Evolutionary conservation across 352 stramenopile species (phyloP).

Genomic region (Pythium brassicae): DNA sequence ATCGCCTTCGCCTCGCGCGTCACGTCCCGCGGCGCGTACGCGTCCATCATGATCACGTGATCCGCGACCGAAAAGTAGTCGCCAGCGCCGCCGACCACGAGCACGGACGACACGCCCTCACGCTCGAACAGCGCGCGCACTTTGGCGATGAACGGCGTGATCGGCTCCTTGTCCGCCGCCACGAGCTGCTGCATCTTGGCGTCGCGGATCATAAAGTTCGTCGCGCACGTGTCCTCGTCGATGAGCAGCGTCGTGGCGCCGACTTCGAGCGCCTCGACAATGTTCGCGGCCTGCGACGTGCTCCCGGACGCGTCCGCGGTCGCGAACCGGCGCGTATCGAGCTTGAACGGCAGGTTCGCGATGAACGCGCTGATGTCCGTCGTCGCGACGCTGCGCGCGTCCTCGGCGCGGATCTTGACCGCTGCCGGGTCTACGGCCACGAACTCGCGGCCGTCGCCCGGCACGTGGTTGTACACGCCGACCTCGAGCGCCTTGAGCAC

Average conservation of each 20-base stretch:
- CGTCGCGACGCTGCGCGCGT: constrained; percentile 88
- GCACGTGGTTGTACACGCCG: constrained; percentile 96
- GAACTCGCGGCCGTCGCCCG: constrained; percentile 93
- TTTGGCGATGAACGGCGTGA: constrained; percentile 96
- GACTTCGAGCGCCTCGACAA: constrained; percentile 91
- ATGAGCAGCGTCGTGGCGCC: constrained; percentile 92
- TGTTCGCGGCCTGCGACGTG: constrained; percentile 96
- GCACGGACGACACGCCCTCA: constrained; percentile 88
- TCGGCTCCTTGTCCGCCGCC: constrained; percentile 94
- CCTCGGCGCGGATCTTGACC: constrained; percentile 95
- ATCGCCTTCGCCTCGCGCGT: constrained; percentile 91
- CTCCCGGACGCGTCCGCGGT: constrained; percentile 94
- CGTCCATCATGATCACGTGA: constrained; percentile 96
- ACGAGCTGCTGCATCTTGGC: constrained; percentile 97
- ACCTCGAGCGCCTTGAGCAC: constrained; percentile 93
- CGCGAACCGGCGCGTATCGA: constrained; percentile 89
- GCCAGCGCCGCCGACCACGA: constrained; percentile 95
- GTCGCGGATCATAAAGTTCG: constrained; percentile 98
- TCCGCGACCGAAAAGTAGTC: constrained; percentile 98
- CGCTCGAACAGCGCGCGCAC: constrained; percentile 90
- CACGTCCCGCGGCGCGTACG: constrained; percentile 90
- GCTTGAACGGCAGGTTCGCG: constrained; percentile 94
- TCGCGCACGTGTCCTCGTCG: constrained; percentile 97
- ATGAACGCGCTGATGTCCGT: constrained; percentile 96
- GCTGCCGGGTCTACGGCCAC: constrained; percentile 83